phyloP scores from a whole-genome alignment of 768 basidiomycete species.

The Pulveroboletus sp. region DNA sequence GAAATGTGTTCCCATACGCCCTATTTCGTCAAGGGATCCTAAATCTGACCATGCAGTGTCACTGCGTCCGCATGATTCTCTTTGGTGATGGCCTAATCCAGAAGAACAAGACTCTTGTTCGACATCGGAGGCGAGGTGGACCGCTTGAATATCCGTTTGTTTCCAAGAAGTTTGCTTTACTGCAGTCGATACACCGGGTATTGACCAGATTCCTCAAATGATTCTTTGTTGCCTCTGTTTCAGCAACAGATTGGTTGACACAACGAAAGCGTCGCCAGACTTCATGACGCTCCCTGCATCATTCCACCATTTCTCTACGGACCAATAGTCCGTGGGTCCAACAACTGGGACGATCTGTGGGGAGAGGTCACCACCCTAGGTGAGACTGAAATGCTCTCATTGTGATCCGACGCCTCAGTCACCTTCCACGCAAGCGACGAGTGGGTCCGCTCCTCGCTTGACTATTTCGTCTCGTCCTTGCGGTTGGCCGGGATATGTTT shows the following conservation, averaged over 20 bases:
- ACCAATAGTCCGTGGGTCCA: slow-evolving; percentile 14
- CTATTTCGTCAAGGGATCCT: slow-evolving; percentile 20
- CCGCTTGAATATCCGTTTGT: slow-evolving; percentile 13
- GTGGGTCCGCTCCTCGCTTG: slow-evolving; percentile 23
- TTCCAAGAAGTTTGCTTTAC: slow-evolving; percentile 6
- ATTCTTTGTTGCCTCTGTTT: slow-evolving; percentile 1
- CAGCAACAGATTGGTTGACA: neutral
- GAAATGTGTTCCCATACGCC: slow-evolving; percentile 19
- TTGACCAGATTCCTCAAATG: slow-evolving; percentile 15
- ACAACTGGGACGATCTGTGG: slow-evolving; percentile 22
- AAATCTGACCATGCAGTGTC: neutral
- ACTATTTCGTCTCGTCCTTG: slow-evolving; percentile 7
- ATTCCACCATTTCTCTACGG: slow-evolving; percentile 23
- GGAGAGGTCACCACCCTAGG: slow-evolving; percentile 25
- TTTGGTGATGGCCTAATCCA: neutral
- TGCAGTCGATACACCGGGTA: slow-evolving; percentile 25
- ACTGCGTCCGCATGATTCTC: neutral
- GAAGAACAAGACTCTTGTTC: slow-evolving; percentile 1
- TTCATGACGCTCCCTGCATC: neutral
- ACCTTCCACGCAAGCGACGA: slow-evolving; percentile 20
- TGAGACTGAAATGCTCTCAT: slow-evolving; percentile 23
- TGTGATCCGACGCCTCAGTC: slow-evolving; percentile 13
- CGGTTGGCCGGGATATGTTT: neutral
- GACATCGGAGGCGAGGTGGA: neutral
- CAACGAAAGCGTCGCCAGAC: slow-evolving; percentile 8